Evolutionary conservation across 2,329 filamentous ascomycete species (phyloP).

Genomic region (Pseudofabraea citricarpa): DNA sequence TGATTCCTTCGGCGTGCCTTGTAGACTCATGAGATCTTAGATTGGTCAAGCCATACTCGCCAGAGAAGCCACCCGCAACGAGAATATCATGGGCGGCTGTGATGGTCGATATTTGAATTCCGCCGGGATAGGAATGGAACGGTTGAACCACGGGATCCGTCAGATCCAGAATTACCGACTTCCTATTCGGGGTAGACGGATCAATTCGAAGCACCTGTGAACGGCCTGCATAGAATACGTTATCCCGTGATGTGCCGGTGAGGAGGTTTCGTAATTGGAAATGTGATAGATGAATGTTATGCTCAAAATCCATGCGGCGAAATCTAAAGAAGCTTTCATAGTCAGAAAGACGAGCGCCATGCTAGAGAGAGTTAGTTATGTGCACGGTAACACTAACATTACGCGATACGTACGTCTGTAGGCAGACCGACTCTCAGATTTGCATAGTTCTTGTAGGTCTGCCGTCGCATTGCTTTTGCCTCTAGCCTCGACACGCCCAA

Average conservation of each 20-base stretch:
- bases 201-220: conserved; percentile 48
- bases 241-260: conserved; percentile 49
- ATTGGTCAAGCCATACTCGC: conserved; percentile 32
- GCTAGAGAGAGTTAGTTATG: conserved; percentile 15
- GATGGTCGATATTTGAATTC: conserved; percentile 28
- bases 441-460: conserved; percentile 53
- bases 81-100: conserved; percentile 29
- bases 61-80: conserved; percentile 33
- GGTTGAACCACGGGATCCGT: conserved; percentile 20
- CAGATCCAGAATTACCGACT: conserved; percentile 21
- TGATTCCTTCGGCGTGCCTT: conserved; percentile 29
- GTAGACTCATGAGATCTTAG: conserved; percentile 23
- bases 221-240: conserved; percentile 51
- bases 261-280: conserved; percentile 63
- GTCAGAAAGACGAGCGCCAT: conserved; percentile 15
- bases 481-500: conserved; percentile 45
- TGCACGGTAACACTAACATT: no score
- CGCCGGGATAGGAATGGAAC: conserved; percentile 12
- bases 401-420: no score
- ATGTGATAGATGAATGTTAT: conserved; percentile 52
- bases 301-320: conserved; percentile 49
- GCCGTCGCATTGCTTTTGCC: conserved; percentile 42
- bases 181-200: conserved; percentile 35
- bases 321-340: conserved; percentile 49
- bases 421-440: conserved; percentile 44